Evolutionary conservation across 1,284 basidiomycete species (phyloP).

Genomic region (Puccinia hordei): DNA sequence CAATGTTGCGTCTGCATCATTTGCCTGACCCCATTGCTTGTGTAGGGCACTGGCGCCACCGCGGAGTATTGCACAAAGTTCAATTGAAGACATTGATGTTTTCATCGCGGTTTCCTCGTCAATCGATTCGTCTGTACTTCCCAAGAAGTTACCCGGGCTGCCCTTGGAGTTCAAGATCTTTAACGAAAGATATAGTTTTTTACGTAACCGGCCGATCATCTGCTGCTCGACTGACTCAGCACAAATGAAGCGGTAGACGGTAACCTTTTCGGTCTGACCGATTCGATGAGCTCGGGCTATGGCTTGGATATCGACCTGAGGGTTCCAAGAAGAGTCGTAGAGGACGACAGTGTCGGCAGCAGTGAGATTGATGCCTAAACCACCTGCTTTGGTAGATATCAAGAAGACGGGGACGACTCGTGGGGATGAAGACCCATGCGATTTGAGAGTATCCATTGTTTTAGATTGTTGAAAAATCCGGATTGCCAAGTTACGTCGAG

Average conservation of each 20-base stretch:
- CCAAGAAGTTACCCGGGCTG: constrained; percentile 57
- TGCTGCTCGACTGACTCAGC: constrained; percentile 67
- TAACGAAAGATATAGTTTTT: constrained; percentile 68
- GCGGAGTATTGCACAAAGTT: constrained; percentile 43
- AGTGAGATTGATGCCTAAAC: constrained; percentile 58
- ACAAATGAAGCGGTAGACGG: constrained; percentile 54
- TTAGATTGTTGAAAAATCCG: constrained; percentile 67
- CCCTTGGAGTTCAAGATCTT: constrained; percentile 64
- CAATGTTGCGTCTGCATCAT: constrained; percentile 60
- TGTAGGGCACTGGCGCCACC: constrained; percentile 28
- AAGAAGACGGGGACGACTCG: constrained; percentile 52
- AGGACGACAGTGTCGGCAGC: constrained; percentile 54
- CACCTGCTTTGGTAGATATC: constrained; percentile 55
- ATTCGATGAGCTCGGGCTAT: constrained; percentile 55
- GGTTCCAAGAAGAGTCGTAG: constrained; percentile 54
- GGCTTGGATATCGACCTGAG: constrained; percentile 54
- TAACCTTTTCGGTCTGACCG: constrained; percentile 54
- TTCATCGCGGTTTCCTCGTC: constrained; percentile 63
- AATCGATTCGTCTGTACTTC: constrained; percentile 55
- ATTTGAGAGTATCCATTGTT: constrained; percentile 22
- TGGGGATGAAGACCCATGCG: not conserved
- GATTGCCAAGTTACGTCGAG: constrained; percentile 66
- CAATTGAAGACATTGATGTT: constrained; percentile 1
- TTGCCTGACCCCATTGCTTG: constrained; percentile 64
- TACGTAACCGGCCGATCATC: constrained; percentile 68